Percentiles rank a stretch among this genome's conserved stretches.
phyloP scores from a whole-genome alignment of 2,329 filamentous ascomycete species.

The Dothistroma pini region DNA sequence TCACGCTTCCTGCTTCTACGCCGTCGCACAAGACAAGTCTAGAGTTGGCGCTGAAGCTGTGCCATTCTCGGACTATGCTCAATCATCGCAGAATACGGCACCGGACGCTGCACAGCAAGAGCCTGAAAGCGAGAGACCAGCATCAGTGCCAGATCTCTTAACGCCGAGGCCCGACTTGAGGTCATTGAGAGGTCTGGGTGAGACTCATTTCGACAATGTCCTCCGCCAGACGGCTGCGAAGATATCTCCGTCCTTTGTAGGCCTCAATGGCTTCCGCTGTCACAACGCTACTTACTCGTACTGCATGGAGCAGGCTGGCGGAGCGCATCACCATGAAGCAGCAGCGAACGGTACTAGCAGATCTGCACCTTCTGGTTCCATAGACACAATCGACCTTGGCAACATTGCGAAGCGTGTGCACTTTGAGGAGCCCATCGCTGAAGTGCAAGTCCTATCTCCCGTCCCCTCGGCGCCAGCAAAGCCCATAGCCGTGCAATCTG shows the following conservation, averaged over 20 bases:
- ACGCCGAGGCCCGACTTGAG: neutral
- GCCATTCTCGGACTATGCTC: neutral
- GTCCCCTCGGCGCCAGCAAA: neutral
- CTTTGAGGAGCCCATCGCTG: neutral
- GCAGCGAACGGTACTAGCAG: neutral
- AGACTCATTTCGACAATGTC: neutral
- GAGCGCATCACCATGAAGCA: neutral
- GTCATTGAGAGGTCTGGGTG: neutral
- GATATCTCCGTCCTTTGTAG: neutral
- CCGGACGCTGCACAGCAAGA: neutral
- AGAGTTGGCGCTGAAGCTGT: neutral
- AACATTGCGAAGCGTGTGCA: neutral
- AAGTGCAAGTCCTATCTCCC: neutral
- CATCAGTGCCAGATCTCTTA: neutral
- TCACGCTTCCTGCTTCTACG: neutral
- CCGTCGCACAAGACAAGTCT: neutral
- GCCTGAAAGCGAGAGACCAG: neutral
- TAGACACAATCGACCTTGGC: neutral
- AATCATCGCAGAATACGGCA: neutral
- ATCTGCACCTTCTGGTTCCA: neutral
- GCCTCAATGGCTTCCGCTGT: neutral
- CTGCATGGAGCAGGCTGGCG: neutral
- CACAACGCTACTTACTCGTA: neutral
- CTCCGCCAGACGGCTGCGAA: neutral
- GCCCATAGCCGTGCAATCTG: neutral